Evolutionary conservation across 1,284 basidiomycete species (phyloP), one percentile per base, ranked within the genome.

Genomic region (Rugosomyces carneus): DNA sequence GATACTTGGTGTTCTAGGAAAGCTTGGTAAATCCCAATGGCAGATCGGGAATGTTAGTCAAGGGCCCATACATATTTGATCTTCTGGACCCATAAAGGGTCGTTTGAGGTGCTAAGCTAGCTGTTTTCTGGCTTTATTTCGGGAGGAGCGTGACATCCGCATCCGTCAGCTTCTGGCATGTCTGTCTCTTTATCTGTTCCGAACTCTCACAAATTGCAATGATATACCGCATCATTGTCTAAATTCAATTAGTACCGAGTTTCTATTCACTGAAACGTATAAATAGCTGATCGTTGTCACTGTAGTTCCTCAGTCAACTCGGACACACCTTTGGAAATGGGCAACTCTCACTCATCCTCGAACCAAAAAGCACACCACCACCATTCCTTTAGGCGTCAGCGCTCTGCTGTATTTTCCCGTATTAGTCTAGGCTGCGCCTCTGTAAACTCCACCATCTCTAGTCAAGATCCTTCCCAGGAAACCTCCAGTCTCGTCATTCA

Each of bases 321-420:
- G 37, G 37, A 39, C 40, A 42, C 29, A 42, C 29, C 38, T 41
- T 26, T 32, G 31, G 41, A 44, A 51, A 72, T 73, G 74, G 74
- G 75, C 21, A 74, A 74, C 61, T 64, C 66, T 37, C 60, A 63
- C 44, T 68, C 66, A 35, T 60, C 62, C 38, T 47, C 54, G 15
- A 43, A 46, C 26, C 57, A 49, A 35, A 44, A 57, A 27, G 49
- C 54, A 40, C 52, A 54, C 52, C 51, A 57, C 34, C 56, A 57
- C 35, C 56, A 52, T 23, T 45, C 60, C 39, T 50, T 59, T 49
- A 54, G 44, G 34, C 58, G 60, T 44, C 62, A 65, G 50, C 62
- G 65, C 56, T 58, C 66, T 7, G 60, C 60, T 23, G 49, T 66
- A 36, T 63, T 72, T 23, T 65, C 63, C 37, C 58, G 58, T 34